Base-by-base conservation (phyloP, 1,139 yeast genomes). In the Saccharomyces pastorianus region DNA sequence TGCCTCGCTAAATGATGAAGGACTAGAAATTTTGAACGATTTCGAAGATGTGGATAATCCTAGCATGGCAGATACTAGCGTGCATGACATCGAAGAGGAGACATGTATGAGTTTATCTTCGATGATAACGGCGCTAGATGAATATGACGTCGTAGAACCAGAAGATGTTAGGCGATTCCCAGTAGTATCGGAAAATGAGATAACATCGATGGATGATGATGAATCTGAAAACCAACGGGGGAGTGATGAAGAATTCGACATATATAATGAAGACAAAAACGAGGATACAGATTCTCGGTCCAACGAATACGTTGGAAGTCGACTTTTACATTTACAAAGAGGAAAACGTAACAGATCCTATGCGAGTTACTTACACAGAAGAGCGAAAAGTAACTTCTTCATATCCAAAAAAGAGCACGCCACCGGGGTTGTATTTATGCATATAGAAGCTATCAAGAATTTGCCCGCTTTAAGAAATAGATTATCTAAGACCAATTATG, bases 351-450 rank as follows among this genome's bases (percentile, higher is more conserved):
- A 51, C 5, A 53, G 49, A 20, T 14, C 51, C 25, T 51, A 58
- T 48, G 51, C 50, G 25, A 53, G 52, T 13, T 47, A 49, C 26
- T 26, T 59, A 17, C 31, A 53, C 3, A 51, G 50, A 8, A 52
- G 52, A n/a, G 52, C 52, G 13, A 52, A 49, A 17, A 52, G 58
- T 11, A 63, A 59, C 41, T 67, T 64, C 55, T 61, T 62, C 46
- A 58, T 68, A 1, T 61, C 66, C 1, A 67, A 67, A 54, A 62
- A 53, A 50, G 60, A 59, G 31, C 71, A 68, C 51, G 65, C 71
- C 2, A 44, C 59, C 23, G 98, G 98, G 1, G 87, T 91, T 11
- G 72, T 86, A 6, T 88, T 86, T 62, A 67, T 91, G 51, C 96
- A 91, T 60, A 81, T 91, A 26, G 79, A 83, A 2, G 80, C 86